Evolutionary conservation across 345 rosid genomes (phyloP), one percentile per base, ranked within the genome.

Genomic region (Gossypium sturtianum): DNA sequence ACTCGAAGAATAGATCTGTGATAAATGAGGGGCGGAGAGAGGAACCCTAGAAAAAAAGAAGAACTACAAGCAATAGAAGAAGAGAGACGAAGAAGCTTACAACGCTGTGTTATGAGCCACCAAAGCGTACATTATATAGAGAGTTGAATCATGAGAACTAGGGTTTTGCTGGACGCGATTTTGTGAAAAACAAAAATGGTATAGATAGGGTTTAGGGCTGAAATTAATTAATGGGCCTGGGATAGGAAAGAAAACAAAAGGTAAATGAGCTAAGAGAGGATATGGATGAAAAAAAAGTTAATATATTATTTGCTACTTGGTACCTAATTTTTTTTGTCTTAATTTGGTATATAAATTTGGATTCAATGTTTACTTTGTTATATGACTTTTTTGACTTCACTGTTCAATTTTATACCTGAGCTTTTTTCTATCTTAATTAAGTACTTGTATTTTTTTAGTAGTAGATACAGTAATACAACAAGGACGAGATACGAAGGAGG

Each of bases 161-260:
- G 86, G 86, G 83, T 44, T 70, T 43, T 4, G 66, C 43, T 10
- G 7, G n/a, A 9, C 1, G 44, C 41, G 57, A 7, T 5, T 34
- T 34, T 34, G 41, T 34, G 41, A 34, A 34, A 59, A 59, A 23
- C 16, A 19, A 19, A 34, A 56, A 53, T 17, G 57, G 9, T 17
- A 53, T 54, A 56, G 25, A 9, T 20, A 57, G 29, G 61, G 27
- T 57, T 57, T 25, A 25, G 3, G 61, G 27, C 59, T 20, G 60
- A 56, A 56, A 17, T 44, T 2, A 47, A 13, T 0, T 19, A 11
- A 65, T 68, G 44, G 72, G 72, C 72, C 34, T 5, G 4, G 10
- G 2, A 29, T 15, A 41, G 1, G 16, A 11, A 38, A 38, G 22
- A 13, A 61, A 29, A 20, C 5, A 20, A 2, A 57, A 9, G 13